Evolutionary conservation across 257 asterid species (phyloP).

Genomic region (Gentiana dahurica): DNA sequence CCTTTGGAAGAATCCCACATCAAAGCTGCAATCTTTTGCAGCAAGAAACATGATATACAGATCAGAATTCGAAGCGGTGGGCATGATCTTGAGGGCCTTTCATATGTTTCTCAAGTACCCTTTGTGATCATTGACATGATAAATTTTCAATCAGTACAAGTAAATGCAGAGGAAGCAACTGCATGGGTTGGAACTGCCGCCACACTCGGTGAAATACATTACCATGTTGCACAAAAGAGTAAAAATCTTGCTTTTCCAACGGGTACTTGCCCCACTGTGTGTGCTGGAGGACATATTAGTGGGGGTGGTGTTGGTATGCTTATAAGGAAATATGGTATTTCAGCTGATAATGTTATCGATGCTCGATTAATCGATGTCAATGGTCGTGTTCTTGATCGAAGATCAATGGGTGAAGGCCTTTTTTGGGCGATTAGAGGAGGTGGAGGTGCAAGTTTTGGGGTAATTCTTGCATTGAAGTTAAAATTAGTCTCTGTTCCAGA

Average conservation of each 20-base stretch:
- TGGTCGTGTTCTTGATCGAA: not conserved
- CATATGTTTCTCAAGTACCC: too few relatives aligned
- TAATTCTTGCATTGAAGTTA: not conserved
- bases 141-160: too few relatives aligned
- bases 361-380: too few relatives aligned
- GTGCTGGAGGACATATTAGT: conserved; percentile 9
- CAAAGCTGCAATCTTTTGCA: too few relatives aligned
- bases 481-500: not conserved
- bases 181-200: too few relatives aligned
- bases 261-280: not conserved
- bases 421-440: not conserved
- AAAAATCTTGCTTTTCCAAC: not conserved
- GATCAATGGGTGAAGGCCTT: not conserved
- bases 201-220: too few relatives aligned
- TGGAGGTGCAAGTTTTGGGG: not conserved
- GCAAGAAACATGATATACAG: too few relatives aligned
- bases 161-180: too few relatives aligned
- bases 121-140: too few relatives aligned
- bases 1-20: too few relatives aligned
- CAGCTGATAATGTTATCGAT: conserved; percentile 8
- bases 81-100: too few relatives aligned
- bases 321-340: conserved; percentile 15
- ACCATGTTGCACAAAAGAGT: not conserved
- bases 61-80: too few relatives aligned
- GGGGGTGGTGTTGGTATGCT: conserved; percentile 12